phyloP scores from a whole-genome alignment of 495 filamentous ascomycete species.

The Xylona heveae region DNA sequence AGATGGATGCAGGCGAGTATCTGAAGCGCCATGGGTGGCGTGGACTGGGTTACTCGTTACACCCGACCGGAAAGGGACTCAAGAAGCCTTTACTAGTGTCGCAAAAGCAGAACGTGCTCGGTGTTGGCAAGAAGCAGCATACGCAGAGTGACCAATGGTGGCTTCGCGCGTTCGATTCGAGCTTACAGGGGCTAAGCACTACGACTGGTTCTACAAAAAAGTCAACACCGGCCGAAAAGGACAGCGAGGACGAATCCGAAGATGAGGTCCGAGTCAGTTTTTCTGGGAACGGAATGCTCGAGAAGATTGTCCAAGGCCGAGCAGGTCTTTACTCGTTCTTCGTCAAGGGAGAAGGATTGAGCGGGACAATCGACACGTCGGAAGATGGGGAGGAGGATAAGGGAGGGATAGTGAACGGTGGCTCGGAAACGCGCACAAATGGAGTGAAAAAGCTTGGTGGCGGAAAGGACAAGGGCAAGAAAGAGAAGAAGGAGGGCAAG shows the following conservation, averaged over 20 bases:
- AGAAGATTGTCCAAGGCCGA: slow-evolving; percentile 16
- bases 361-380: slow-evolving; percentile 48
- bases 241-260: slow-evolving; percentile 16
- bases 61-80: slow-evolving; percentile 44
- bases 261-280: slow-evolving; percentile 13
- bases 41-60: slow-evolving; percentile 51
- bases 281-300: slow-evolving; percentile 27
- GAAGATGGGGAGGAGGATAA: too few relatives aligned
- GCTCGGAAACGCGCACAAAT: too few relatives aligned
- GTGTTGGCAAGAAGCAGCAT: slow-evolving; percentile 41
- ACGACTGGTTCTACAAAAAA: slow-evolving; percentile 29
- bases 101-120: slow-evolving; percentile 44
- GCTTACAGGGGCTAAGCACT: slow-evolving; percentile 48
- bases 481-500: too few relatives aligned
- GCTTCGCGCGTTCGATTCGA: slow-evolving; percentile 60
- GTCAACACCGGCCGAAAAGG: too few relatives aligned
- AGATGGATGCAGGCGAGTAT: slow-evolving; percentile 47
- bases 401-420: too few relatives aligned
- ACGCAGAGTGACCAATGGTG: slow-evolving; percentile 57
- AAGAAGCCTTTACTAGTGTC: slow-evolving; percentile 44
- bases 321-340: slow-evolving; percentile 60
- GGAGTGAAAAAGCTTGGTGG: too few relatives aligned
- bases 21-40: slow-evolving; percentile 62
- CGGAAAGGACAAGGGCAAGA: too few relatives aligned
- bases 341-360: slow-evolving; percentile 48